Percentiles rank a stretch among this genome's conserved stretches.
Conservation (phyloP, 2,329 filamentous ascomycete species). For the Plenodomus biglobosus region DNA sequence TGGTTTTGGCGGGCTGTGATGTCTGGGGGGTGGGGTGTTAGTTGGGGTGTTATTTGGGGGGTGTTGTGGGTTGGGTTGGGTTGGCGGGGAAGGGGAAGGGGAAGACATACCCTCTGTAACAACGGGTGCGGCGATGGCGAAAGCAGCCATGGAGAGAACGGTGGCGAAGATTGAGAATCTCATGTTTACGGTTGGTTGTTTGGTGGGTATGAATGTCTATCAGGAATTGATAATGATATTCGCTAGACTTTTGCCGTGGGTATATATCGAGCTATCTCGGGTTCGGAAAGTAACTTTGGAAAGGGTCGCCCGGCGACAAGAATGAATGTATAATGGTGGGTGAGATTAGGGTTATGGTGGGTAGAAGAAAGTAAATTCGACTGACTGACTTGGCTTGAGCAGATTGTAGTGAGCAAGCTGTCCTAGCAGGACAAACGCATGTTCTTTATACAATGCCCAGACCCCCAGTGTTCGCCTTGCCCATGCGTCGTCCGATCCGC, state of each 20-base stretch:
- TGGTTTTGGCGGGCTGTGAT: constrained; percentile 38
- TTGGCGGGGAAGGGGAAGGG: not conserved
- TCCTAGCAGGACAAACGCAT: not conserved
- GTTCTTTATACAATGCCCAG: not conserved
- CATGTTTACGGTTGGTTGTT: constrained; percentile 28
- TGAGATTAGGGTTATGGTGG: not conserved
- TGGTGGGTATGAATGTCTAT: constrained; percentile 5
- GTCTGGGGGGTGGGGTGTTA: constrained; percentile 21
- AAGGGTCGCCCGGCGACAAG: not conserved
- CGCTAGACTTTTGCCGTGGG: too few species aligned
- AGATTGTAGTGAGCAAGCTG: too few species aligned
- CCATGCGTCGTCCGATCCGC: not conserved
- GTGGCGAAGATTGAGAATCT: constrained; percentile 40
- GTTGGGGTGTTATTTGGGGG: not conserved
- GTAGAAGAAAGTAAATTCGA: too few species aligned
- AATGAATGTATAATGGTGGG: not conserved
- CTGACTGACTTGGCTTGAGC: too few species aligned
- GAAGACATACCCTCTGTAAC: constrained; percentile 28
- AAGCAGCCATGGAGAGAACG: constrained; percentile 40
- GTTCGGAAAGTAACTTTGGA: not conserved
- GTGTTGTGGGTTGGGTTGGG: constrained; percentile 9
- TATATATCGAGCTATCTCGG: not conserved
- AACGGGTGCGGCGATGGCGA: constrained; percentile 36
- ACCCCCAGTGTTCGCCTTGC: constrained; percentile 1
- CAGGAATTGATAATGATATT: too few species aligned